Conservation (phyloP, 768 basidiomycete genomes). For the Xerocomellus intermedius region DNA sequence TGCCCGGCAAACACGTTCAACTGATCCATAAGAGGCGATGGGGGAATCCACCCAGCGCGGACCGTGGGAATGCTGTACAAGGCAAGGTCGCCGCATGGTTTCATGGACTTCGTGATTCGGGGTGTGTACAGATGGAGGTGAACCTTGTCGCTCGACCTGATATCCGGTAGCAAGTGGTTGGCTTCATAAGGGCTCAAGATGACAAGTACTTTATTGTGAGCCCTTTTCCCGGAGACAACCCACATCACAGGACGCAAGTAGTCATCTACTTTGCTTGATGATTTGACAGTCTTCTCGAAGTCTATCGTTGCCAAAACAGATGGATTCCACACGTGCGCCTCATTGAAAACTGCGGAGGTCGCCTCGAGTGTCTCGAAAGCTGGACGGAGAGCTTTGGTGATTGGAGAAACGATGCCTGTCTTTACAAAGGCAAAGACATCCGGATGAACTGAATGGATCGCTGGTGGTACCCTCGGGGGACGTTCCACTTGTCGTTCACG, state of each 20-base stretch:
- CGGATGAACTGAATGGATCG: constrained; percentile 20
- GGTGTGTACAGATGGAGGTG: constrained; percentile 46
- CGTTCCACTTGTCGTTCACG: constrained; percentile 39
- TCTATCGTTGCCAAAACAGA: constrained; percentile 17
- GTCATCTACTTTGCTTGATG: constrained; percentile 6
- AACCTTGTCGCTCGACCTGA: constrained; percentile 33
- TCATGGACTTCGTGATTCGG: constrained; percentile 32
- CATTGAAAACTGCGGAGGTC: constrained; percentile 12
- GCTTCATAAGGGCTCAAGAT: constrained; percentile 44
- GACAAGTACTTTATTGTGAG: constrained; percentile 24
- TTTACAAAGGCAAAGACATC: constrained; percentile 27
- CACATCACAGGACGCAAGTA: constrained; percentile 32
- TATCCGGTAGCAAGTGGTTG: constrained; percentile 36
- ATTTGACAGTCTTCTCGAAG: constrained; percentile 13
- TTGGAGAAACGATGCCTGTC: constrained; percentile 26
- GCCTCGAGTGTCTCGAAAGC: constrained; percentile 10
- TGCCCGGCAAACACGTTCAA: constrained; percentile 35
- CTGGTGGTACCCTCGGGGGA: constrained; percentile 27
- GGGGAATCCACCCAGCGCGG: background rate
- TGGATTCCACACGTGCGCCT: constrained; percentile 22
- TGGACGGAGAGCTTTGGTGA: constrained; percentile 22
- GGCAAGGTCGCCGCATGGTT: constrained; percentile 36
- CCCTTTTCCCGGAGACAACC: constrained; percentile 19
- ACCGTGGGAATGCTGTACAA: constrained; percentile 11
- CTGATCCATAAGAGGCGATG: constrained; percentile 9